Base-by-base conservation (phyloP, 495 filamentous ascomycete genomes). In the Aspergillus cristatus region DNA sequence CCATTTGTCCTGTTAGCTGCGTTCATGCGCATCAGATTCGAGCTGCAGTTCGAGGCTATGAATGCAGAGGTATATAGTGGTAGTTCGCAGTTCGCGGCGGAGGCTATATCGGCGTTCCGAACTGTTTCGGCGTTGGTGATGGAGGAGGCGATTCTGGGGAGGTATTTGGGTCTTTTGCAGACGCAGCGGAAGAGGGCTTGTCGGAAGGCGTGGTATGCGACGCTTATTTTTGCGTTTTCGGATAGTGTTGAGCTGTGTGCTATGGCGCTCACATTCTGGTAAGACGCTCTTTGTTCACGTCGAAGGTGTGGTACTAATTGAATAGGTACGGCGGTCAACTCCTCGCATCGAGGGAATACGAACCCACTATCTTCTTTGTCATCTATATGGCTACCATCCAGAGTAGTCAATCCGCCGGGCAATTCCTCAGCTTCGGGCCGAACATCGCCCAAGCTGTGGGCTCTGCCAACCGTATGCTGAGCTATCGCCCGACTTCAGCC, bases 321-420 rank as follows among this genome's bases (percentile, higher is more conserved):
- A 32, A 10, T 34, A 54, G 51, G 70, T 75, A 67, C 33, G 65
- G 71, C 6, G 55, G 54, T 14, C 55, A 50, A 7, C 50, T 75
- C 7, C 41, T 75, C n/a, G 53, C 63, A 1, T 51, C 46, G 11
- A 54, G 54, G 7, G 61, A 75, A 37, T 73, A 75, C 46, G 49
- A 57, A 1, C 49, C 66, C 6, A 48, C 48, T 3, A 37, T 69
- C 14, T 81, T 82, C 47, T 79, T 78, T 41, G 62, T 78, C 6
- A 57, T 76, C 2, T 81, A 76, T 35, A 72, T 78, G 39, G 69
- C 62, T 0, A 66, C 82, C 25, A 65, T 85, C 10, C 71, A 75
- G 37, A 70, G 66, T 0, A 74, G 67, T 1, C 73, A 80, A 40
- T 49, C 60, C 1, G 70, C 75, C 0, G 70, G 71, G 2, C 62